Percentiles rank a stretch among this genome's conserved stretches.
Evolutionary conservation across 805 yeast genomes (phyloP).

Genomic region (Myxozyma monticola): DNA sequence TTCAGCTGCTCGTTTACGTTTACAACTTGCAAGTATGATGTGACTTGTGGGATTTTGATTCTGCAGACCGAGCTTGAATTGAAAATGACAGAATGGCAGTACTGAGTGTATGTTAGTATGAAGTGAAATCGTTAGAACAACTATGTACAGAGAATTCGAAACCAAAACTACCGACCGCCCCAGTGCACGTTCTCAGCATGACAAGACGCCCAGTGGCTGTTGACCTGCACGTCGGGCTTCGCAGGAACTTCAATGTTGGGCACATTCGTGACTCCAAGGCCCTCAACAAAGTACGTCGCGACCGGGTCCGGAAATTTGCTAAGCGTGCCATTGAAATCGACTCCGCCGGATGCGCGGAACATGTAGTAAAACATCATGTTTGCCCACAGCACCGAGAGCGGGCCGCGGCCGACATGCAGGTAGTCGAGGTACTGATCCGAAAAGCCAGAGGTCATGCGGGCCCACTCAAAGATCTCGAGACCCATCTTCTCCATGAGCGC

Average conservation of each 20-base stretch:
- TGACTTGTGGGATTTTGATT: no score
- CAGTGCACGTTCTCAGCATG: slow-evolving; percentile 17
- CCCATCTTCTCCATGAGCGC: slow-evolving; percentile 10
- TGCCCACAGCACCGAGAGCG: slow-evolving; percentile 15
- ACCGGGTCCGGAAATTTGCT: slow-evolving; percentile 12
- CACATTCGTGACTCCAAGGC: slow-evolving; percentile 3
- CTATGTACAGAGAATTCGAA: no score
- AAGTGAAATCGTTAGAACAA: no score
- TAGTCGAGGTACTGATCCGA: slow-evolving; percentile 19
- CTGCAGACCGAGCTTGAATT: no score
- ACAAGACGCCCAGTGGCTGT: slow-evolving; percentile 20
- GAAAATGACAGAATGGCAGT: no score
- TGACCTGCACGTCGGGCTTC: slow-evolving; percentile 8
- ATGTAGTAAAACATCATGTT: slow-evolving; percentile 22
- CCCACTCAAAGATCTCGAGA: slow-evolving; percentile 27
- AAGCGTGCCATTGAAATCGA: slow-evolving; percentile 11
- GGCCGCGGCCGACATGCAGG: slow-evolving; percentile 19
- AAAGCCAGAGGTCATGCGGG: slow-evolving; percentile 14
- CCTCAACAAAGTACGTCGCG: slow-evolving; percentile 12
- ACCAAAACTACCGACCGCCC: slow-evolving; percentile 21
- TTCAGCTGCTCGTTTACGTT: no score
- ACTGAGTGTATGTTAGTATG: no score
- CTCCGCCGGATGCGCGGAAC: slow-evolving; percentile 27
- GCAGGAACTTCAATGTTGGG: slow-evolving; percentile 2
- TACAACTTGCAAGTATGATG: no score